These are phyloP conservation scores for Cardiosporidium cionae DNA, from an alignment of 169 alveolate genomes.

Conservation along the genomic window DNA sequence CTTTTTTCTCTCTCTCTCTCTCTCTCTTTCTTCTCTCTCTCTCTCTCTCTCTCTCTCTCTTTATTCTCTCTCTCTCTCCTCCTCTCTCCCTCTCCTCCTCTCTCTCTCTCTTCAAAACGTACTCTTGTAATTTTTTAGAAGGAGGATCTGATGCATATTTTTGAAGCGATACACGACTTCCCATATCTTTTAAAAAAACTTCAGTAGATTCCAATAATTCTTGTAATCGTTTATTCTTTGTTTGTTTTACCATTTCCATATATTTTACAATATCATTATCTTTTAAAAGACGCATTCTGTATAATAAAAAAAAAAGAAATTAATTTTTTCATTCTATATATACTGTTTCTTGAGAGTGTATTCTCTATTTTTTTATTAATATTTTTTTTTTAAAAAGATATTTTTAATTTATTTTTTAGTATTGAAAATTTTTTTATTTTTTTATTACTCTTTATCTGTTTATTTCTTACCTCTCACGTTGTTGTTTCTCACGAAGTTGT, in stretches of 20 bases:
- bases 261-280: constrained; percentile 71
- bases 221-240: constrained; percentile 74
- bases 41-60: too few species aligned
- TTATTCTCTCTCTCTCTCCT: too few species aligned
- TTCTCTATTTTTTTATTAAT: not conserved
- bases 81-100: too few species aligned
- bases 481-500: constrained; percentile 5
- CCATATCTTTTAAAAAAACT: constrained; percentile 69
- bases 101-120: not conserved
- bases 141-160: too few species aligned
- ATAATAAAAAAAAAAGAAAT: not conserved
- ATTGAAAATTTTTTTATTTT: too few species aligned
- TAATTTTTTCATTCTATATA: too few species aligned
- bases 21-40: too few species aligned
- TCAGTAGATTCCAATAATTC: constrained; percentile 79
- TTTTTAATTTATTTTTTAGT: not conserved
- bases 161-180: constrained; percentile 74
- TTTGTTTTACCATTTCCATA: constrained; percentile 59
- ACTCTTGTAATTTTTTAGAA: too few species aligned
- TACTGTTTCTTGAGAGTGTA: not conserved
- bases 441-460: too few species aligned
- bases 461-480: not conserved
- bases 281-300: constrained; percentile 40
- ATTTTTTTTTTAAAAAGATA: not conserved
- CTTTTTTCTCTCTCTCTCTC: too few species aligned